A percentile compares a stretch with the other conserved stretches of the same genome.
phyloP scores from a whole-genome alignment of 345 rosid genomes.

The Eucalyptus virginea region DNA sequence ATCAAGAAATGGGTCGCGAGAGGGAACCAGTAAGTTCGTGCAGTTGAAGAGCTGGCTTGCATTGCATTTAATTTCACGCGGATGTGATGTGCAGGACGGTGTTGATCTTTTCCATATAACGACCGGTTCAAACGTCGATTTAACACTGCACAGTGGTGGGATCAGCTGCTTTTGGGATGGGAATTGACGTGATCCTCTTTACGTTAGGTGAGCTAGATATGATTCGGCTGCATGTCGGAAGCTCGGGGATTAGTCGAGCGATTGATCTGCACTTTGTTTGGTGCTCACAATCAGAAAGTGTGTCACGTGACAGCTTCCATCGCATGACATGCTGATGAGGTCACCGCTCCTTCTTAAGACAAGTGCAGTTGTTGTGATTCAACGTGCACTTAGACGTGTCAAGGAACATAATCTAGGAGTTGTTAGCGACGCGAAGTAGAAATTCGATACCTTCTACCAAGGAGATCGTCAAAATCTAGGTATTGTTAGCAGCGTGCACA shows the following conservation, averaged over 20 bases:
- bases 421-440: too few species aligned
- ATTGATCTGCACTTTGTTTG: neutral
- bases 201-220: neutral
- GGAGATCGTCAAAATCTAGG: too few species aligned
- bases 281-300: neutral
- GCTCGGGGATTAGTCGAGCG: neutral
- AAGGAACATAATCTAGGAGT: neutral
- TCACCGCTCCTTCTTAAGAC: neutral
- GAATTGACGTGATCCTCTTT: neutral
- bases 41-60: neutral
- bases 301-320: neutral
- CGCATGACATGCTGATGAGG: neutral
- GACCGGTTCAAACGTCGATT: neutral
- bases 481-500: too few species aligned
- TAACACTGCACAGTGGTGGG: neutral
- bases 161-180: neutral
- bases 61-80: neutral
- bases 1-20: neutral
- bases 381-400: neutral
- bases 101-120: neutral
- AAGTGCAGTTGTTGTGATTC: neutral
- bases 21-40: neutral
- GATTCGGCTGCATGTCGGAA: neutral
- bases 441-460: too few species aligned
- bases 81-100: neutral